Conservation (phyloP, 2,329 filamentous ascomycete species). For the Zymoseptoria brevis region DNA sequence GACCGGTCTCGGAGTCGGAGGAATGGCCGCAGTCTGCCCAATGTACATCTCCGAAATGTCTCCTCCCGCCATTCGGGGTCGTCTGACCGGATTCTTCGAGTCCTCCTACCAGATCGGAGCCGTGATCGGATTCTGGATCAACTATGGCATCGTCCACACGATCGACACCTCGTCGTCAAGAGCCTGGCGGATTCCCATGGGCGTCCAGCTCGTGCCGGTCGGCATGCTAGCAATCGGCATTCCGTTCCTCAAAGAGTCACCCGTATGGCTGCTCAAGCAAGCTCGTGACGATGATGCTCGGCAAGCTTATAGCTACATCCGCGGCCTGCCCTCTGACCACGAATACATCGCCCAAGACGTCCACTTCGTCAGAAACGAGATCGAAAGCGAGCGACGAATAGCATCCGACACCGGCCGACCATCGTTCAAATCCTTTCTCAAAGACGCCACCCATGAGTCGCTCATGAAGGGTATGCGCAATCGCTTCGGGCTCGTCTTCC, state of each 20-base stretch:
- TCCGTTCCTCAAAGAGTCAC: constrained; percentile 27
- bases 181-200: constrained; percentile 26
- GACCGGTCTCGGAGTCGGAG: constrained; percentile 29
- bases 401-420: constrained; percentile 22
- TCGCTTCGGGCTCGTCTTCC: constrained; percentile 33
- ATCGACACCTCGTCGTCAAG: constrained; percentile 16
- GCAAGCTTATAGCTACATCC: constrained; percentile 15
- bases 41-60: constrained; percentile 31
- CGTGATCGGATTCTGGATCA: constrained; percentile 32
- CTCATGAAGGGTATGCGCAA: constrained; percentile 34
- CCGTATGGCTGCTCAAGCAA: constrained; percentile 25
- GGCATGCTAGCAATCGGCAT: constrained; percentile 25
- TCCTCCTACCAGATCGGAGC: constrained; percentile 29
- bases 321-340: constrained; percentile 15
- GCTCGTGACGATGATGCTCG: constrained; percentile 14
- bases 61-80: constrained; percentile 29
- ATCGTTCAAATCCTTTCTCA: constrained; percentile 25
- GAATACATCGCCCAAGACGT: constrained; percentile 26
- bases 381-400: constrained; percentile 26
- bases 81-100: constrained; percentile 29
- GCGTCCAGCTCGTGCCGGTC: constrained; percentile 29
- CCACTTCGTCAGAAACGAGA: constrained; percentile 26
- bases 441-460: constrained; percentile 26
- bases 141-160: constrained; percentile 28
- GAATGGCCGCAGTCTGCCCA: constrained; percentile 27